These are phyloP conservation scores for Austroboletus eburneus DNA, from an alignment of 768 basidiomycete genomes.

Conservation along the genomic window DNA sequence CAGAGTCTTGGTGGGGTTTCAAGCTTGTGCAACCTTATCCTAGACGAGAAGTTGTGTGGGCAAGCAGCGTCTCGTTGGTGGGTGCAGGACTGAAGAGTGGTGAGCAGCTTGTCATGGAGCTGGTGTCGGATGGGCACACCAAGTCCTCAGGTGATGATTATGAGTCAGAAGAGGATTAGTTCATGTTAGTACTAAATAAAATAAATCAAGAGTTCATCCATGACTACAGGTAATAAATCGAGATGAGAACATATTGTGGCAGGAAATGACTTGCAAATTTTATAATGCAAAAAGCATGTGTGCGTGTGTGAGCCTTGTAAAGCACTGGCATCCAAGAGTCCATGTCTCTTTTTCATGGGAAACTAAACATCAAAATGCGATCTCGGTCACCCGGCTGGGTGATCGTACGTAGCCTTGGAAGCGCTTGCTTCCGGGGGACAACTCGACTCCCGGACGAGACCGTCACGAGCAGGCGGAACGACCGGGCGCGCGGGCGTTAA, in stretches of 20 bases:
- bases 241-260: no score
- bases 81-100: conserved; percentile 49
- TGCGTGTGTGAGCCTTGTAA: not conserved
- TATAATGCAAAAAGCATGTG: not conserved
- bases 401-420: conserved; percentile 7
- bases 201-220: no score
- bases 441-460: not conserved
- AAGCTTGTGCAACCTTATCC: conserved; percentile 68
- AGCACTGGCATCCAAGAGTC: not conserved
- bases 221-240: no score
- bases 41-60: conserved; percentile 56
- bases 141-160: conserved; percentile 49
- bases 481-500: not conserved
- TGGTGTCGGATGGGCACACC: conserved; percentile 22
- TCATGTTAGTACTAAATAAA: no score
- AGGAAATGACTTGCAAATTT: no score
- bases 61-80: conserved; percentile 33
- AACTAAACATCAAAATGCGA: conserved; percentile 4
- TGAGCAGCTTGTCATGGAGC: conserved; percentile 65
- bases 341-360: not conserved
- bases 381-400: conserved; percentile 11
- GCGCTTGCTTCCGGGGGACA: not conserved
- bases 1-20: conserved; percentile 70
- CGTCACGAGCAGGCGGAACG: not conserved
- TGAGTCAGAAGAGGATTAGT: conserved; percentile 48